Base-by-base conservation (phyloP, 345 rosid genomes). In the Camelina sativa region DNA sequence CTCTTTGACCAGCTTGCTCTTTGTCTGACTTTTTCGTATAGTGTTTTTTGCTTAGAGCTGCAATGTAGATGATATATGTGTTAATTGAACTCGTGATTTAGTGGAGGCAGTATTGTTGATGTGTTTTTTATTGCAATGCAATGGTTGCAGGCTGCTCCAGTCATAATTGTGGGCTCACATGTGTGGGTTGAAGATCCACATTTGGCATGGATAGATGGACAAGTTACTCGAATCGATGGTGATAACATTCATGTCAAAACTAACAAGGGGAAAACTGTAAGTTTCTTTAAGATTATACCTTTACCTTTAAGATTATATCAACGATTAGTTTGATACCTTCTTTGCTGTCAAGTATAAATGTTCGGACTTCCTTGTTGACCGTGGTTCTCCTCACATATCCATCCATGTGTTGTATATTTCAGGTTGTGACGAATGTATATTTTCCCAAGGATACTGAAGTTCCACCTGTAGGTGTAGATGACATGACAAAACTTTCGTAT, bases 401-500 rank as follows among this genome's bases (percentile, higher is more conserved):
- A 4, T 25, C 17, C 22, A 44, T 76, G 66, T 62, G 20, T 12
- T 52, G 2, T 59, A 44, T 64, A 38, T 61, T 68, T 69, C 76
- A 92, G 98, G 87, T 90, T 84, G 85, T 85, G 71, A 75, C 90
- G 55, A 82, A 82, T 68, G 79, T 88, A 50, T 90, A 87, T 22
- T 85, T 84, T 46, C 98, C 98, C 30, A 82, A 86, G 78, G 96
- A 92, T 72, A 86, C 93, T 20, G 98, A 92, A 85, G 92, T 86
- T 76, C 85, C 91, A 10, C 84, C 94, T 10, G 98, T 88, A 57
- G 98, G 98, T 75, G 94, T 88, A 6, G 96, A 92, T 88, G 98
- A 92, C 85, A 92, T 92, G 98, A 90, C 96, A 50, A 90, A 87
- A 83, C 89, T 92, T 66, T 88, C 96, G 46, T 92, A 92, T 77